Conservation (phyloP, 768 basidiomycete genomes). For the Rhodosporidiobolus odoratus region DNA sequence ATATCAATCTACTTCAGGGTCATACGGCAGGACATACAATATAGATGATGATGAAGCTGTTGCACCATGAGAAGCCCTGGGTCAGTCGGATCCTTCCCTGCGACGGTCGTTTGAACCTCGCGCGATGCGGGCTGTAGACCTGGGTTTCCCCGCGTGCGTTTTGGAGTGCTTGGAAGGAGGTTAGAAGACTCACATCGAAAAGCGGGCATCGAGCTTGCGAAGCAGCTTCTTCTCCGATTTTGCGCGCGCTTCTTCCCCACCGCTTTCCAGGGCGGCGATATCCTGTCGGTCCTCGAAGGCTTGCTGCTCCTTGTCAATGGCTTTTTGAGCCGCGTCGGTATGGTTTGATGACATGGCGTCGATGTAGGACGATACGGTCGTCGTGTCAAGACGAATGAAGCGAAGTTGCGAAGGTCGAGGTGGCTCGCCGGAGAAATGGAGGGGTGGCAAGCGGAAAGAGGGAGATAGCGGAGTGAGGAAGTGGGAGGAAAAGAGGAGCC, state of each 20-base stretch:
- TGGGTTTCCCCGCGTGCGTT: background rate
- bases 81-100: background rate
- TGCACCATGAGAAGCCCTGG: background rate
- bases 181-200: constrained; percentile 37
- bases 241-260: constrained; percentile 17
- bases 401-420: too few relatives aligned
- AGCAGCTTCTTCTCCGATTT: constrained; percentile 44
- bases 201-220: constrained; percentile 46
- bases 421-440: too few relatives aligned
- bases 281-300: constrained; percentile 18
- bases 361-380: too few relatives aligned
- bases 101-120: background rate
- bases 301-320: constrained; percentile 21
- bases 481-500: too few relatives aligned
- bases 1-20: background rate
- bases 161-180: background rate
- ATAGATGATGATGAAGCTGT: constrained; percentile 12
- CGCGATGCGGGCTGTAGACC: background rate
- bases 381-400: too few relatives aligned
- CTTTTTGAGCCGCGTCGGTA: too few relatives aligned
- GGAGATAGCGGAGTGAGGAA: too few relatives aligned
- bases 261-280: background rate
- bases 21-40: background rate
- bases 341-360: too few relatives aligned
- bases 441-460: too few relatives aligned